These are phyloP conservation scores for Pseudogymnoascus sp. DNA, from an alignment of 2,329 filamentous ascomycete genomes.

Conservation along the genomic window DNA sequence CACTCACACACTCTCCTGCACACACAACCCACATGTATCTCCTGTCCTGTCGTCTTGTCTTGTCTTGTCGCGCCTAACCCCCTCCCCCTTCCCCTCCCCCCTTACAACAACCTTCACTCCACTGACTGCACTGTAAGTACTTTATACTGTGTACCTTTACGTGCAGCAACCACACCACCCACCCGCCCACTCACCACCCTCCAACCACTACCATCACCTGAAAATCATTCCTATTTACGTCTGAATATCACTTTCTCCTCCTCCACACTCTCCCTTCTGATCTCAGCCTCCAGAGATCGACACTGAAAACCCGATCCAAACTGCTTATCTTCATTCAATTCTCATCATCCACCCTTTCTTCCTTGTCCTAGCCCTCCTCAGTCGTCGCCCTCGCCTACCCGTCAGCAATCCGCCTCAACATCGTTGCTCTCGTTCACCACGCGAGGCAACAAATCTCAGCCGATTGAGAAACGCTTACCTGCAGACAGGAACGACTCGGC, in stretches of 20 bases:
- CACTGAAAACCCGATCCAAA: neutral
- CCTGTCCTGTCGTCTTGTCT: neutral
- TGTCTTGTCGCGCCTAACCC: neutral
- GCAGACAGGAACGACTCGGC: neutral
- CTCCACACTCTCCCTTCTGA: neutral
- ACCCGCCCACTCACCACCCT: too few species aligned
- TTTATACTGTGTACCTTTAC: neutral
- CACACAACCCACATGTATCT: neutral
- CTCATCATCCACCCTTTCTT: neutral
- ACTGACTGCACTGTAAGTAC: neutral
- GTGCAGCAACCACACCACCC: neutral
- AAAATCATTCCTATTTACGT: constrained; percentile 4
- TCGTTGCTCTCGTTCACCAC: neutral
- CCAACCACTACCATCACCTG: too few species aligned
- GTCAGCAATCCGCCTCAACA: neutral
- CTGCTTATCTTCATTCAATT: constrained; percentile 1
- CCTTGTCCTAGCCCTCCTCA: neutral
- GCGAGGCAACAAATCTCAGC: neutral
- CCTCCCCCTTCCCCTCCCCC: too few species aligned
- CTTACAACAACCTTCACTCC: neutral
- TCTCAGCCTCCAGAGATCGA: constrained; percentile 2
- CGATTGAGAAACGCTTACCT: neutral
- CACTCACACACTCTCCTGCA: neutral
- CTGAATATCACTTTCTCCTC: constrained; percentile 3
- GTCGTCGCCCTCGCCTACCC: neutral